Evolutionary conservation across 306 rosid species (phyloP).

Genomic region (Ceratonia siliqua): DNA sequence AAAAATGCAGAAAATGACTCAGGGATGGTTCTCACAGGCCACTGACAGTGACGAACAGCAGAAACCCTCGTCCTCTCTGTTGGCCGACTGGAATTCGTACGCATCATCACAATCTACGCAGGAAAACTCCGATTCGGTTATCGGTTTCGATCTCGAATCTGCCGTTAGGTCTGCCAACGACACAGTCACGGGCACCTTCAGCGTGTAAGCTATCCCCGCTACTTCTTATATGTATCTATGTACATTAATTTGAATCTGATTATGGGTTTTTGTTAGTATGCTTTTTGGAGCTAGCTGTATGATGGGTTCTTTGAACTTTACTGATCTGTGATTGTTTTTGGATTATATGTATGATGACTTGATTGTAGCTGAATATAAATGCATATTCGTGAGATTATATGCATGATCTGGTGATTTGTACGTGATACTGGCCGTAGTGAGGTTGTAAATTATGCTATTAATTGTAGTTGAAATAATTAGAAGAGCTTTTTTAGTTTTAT

Average conservation of each 20-base stretch:
- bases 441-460: not conserved
- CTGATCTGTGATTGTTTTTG: not conserved
- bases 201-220: conserved; percentile 52
- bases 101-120: conserved; percentile 63
- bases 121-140: conserved; percentile 41
- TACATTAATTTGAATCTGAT: not conserved
- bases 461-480: not conserved
- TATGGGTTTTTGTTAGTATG: not conserved
- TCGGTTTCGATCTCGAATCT: conserved; percentile 84
- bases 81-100: conserved; percentile 86
- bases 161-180: conserved; percentile 92
- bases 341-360: not conserved
- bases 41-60: conserved; percentile 41
- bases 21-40: conserved; percentile 75
- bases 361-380: not conserved
- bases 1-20: conserved; percentile 71
- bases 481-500: not conserved
- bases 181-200: conserved; percentile 83
- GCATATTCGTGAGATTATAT: not conserved
- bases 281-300: not conserved
- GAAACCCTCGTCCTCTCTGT: conserved; percentile 60
- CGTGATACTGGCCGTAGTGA: not conserved
- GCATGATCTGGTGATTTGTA: not conserved
- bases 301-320: not conserved
- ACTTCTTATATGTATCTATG: not conserved